Conservation (phyloP, 192 early-diverging fungal species). For the Entrophospora sp. region DNA sequence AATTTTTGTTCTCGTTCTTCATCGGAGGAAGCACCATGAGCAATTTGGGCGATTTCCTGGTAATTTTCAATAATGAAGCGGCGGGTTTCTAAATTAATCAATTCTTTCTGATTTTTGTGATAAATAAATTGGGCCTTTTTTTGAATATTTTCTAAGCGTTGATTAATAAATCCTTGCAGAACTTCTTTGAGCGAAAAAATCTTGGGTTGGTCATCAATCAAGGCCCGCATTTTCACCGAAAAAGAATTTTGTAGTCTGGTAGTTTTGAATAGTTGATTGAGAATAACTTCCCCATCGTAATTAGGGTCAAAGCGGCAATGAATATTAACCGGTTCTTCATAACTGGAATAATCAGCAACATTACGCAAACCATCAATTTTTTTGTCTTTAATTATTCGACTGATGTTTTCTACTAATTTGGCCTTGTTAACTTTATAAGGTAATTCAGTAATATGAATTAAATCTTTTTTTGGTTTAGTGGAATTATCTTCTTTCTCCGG, state of each 20-base stretch:
- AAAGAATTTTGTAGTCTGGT: constrained; percentile 6
- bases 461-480: background rate
- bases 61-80: constrained; percentile 11
- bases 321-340: constrained; percentile 10
- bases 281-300: constrained; percentile 14
- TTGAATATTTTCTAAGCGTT: constrained; percentile 6
- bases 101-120: constrained; percentile 1
- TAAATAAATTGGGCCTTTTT: constrained; percentile 15
- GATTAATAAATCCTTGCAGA: constrained; percentile 3
- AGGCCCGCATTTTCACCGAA: constrained; percentile 6
- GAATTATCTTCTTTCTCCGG: background rate
- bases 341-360: constrained; percentile 7
- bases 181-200: constrained; percentile 10
- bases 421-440: constrained; percentile 9
- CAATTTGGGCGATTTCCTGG: background rate
- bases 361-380: constrained; percentile 1
- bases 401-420: background rate
- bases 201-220: constrained; percentile 8
- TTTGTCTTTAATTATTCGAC: constrained; percentile 5
- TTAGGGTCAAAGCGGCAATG: background rate
- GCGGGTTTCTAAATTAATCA: constrained; percentile 11
- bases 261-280: constrained; percentile 6
- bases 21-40: background rate
- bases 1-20: constrained; percentile 10
- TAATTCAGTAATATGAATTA: constrained; percentile 3